Conservation (phyloP, 1,139 yeast genomes). For the Pichia sp. region DNA sequence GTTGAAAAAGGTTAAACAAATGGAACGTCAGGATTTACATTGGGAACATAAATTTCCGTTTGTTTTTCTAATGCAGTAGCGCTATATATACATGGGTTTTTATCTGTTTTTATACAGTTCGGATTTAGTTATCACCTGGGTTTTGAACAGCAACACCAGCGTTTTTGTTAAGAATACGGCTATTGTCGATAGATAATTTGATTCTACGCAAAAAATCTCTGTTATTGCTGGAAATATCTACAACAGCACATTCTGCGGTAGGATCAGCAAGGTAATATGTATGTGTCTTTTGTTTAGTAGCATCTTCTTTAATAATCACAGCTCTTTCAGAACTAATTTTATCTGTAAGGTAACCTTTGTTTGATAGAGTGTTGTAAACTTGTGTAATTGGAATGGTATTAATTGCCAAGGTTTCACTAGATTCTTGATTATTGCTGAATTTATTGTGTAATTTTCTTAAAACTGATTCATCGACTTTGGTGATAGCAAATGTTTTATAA, state of each 20-base stretch:
- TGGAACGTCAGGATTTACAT: background rate
- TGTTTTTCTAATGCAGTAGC: too few species aligned
- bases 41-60: too few species aligned
- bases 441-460: constrained; percentile 5
- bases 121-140: background rate
- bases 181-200: constrained; percentile 12
- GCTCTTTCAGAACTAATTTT: background rate
- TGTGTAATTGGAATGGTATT: background rate
- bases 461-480: constrained; percentile 9
- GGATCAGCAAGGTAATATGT: constrained; percentile 5
- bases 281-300: background rate
- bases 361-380: background rate
- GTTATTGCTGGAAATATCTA: background rate
- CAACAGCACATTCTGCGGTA: background rate
- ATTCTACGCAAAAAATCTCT: constrained; percentile 8
- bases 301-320: constrained; percentile 3
- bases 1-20: background rate
- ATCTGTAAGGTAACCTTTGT: constrained; percentile 1
- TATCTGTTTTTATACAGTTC: background rate
- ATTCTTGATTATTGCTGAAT: constrained; percentile 4
- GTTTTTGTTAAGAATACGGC: constrained; percentile 6
- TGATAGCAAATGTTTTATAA: constrained; percentile 16
- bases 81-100: background rate
- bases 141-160: background rate
- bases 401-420: background rate